Percentiles rank a stretch among this genome's conserved stretches.
These are phyloP conservation scores for Setaria viridis DNA, from an alignment of 202 grass and related monocot genomes.

Conservation along the genomic window DNA sequence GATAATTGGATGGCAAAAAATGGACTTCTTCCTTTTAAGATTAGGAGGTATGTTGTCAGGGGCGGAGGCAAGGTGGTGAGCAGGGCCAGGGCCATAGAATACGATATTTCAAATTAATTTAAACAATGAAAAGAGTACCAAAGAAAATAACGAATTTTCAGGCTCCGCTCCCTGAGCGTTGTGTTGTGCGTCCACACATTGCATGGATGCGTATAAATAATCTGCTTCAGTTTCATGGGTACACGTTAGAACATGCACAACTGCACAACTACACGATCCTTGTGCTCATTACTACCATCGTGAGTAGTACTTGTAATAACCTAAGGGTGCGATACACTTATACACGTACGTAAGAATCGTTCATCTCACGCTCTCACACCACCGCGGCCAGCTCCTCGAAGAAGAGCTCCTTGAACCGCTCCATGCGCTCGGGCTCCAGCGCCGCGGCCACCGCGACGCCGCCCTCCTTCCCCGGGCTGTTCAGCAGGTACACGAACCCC, in stretches of 20 bases:
- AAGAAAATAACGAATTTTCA: too few relatives aligned
- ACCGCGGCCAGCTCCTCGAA: slow-evolving; percentile 43
- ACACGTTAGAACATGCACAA: neutral
- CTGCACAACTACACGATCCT: neutral
- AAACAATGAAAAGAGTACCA: too few relatives aligned
- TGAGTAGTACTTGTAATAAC: neutral
- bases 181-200: too few relatives aligned
- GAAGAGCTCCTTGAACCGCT: slow-evolving; percentile 56
- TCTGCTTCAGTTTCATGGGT: neutral
- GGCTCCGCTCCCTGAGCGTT: too few relatives aligned
- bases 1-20: too few relatives aligned
- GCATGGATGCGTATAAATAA: neutral
- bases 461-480: slow-evolving; percentile 40
- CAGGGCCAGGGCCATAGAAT: too few relatives aligned
- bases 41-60: too few relatives aligned
- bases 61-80: too few relatives aligned
- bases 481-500: slow-evolving; percentile 57
- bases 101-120: too few relatives aligned
- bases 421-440: slow-evolving; percentile 58
- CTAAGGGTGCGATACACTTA: neutral
- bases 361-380: neutral
- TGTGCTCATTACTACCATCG: neutral
- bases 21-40: too few relatives aligned
- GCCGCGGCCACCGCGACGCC: slow-evolving; percentile 47
- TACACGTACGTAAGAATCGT: neutral